These are phyloP conservation scores for Sugiyamaella marilandica DNA, from an alignment of 805 yeast species.

Conservation along the genomic window DNA sequence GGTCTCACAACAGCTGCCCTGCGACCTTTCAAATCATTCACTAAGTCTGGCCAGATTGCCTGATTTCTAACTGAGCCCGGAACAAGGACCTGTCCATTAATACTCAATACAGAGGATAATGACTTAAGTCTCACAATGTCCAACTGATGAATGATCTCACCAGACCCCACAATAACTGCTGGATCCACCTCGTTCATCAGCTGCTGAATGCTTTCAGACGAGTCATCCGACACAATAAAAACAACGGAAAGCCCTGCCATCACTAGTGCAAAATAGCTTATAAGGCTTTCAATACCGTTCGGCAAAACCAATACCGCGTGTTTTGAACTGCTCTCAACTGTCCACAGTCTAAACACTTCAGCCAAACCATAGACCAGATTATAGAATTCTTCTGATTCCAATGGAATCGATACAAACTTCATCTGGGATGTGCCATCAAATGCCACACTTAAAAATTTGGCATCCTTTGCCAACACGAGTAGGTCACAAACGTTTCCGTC, in stretches of 20 bases:
- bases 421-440: neutral
- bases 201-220: neutral
- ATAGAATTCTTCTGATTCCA: neutral
- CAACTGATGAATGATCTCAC: slow-evolving; percentile 2
- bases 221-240: neutral
- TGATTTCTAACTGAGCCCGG: neutral
- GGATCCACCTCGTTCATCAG: slow-evolving; percentile 1
- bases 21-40: neutral
- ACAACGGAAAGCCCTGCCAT: slow-evolving; percentile 5
- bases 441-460: neutral
- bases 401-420: neutral
- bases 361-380: slow-evolving; percentile 3
- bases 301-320: slow-evolving; percentile 1
- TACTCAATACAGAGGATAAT: neutral
- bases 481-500: slow-evolving; percentile 73
- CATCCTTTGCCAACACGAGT: slow-evolving; percentile 43
- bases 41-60: neutral
- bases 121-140: neutral
- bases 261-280: slow-evolving; percentile 7
- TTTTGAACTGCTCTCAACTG: neutral
- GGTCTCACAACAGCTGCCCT: no score
- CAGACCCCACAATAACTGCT: neutral
- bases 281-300: slow-evolving; percentile 2
- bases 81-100: slow-evolving; percentile 3
- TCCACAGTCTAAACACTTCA: neutral